phyloP scores from a whole-genome alignment of 2,329 filamentous ascomycete genomes.

The Fusarium siculi region DNA sequence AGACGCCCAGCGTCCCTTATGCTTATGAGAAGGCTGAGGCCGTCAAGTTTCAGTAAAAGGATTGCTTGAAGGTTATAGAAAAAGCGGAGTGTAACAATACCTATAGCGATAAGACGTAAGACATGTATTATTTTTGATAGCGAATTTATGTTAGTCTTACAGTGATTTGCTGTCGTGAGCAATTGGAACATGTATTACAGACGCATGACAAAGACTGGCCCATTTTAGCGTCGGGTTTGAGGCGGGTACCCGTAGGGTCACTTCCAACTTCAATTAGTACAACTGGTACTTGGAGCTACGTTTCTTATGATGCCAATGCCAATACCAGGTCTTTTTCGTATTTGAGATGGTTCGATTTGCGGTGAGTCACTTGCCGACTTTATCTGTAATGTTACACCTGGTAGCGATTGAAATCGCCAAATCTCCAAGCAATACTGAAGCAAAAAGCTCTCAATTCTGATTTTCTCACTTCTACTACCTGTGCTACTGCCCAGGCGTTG shows the following conservation, averaged over 20 bases:
- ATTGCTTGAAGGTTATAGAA: rapidly evolving
- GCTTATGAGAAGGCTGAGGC: conserved; percentile 15
- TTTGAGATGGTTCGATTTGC: neutral
- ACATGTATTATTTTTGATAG: rapidly evolving
- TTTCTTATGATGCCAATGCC: rapidly evolving
- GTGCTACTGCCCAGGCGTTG: rapidly evolving
- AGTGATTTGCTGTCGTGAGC: rapidly evolving
- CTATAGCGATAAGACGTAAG: too few relatives aligned
- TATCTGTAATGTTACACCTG: rapidly evolving
- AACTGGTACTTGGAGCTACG: neutral
- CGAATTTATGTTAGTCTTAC: neutral
- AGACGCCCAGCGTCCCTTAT: conserved; percentile 20
- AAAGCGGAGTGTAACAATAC: rapidly evolving
- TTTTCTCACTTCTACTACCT: neutral
- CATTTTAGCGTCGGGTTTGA: neutral
- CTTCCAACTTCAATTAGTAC: rapidly evolving
- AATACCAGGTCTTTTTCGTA: neutral
- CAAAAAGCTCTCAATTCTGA: neutral
- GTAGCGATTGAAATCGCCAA: neutral
- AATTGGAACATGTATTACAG: neutral
- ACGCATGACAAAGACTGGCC: neutral
- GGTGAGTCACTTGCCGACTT: neutral
- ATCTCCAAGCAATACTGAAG: rapidly evolving
- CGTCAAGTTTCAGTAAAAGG: neutral
- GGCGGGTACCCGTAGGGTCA: rapidly evolving